Evolutionary conservation across 2,329 filamentous ascomycete species (phyloP).

Genomic region (Pestalotiopsis sp.): DNA sequence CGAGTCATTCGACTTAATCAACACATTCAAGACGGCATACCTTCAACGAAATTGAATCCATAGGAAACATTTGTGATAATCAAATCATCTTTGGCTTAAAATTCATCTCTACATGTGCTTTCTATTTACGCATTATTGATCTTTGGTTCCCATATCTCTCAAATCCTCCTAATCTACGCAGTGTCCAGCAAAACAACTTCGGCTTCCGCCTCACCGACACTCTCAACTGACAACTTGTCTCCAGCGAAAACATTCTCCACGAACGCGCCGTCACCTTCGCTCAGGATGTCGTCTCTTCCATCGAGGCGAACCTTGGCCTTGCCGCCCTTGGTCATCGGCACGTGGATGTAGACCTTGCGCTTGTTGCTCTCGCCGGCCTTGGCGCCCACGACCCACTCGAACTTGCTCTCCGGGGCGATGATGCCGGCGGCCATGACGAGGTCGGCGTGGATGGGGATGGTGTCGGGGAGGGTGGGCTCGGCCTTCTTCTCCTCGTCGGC

Average conservation of each 20-base stretch:
- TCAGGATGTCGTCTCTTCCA: constrained; percentile 66
- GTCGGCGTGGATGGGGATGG: constrained; percentile 84
- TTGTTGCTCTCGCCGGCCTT: constrained; percentile 52
- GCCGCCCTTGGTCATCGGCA: constrained; percentile 79
- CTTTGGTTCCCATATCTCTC: background rate
- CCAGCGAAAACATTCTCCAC: constrained; percentile 66
- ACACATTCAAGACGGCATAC: too few relatives aligned
- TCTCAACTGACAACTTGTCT: constrained; percentile 67
- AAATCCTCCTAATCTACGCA: constrained; percentile 37
- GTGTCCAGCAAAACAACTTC: constrained; percentile 72
- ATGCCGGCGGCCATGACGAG: constrained; percentile 81
- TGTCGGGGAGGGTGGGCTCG: constrained; percentile 61
- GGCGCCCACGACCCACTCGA: constrained; percentile 73
- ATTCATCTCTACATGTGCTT: background rate
- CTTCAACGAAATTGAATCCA: too few relatives aligned
- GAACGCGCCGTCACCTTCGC: constrained; percentile 82
- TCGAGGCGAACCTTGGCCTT: constrained; percentile 72
- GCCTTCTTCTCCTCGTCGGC: constrained; percentile 65
- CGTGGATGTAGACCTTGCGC: constrained; percentile 78
- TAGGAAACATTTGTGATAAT: too few relatives aligned
- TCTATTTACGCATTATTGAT: background rate
- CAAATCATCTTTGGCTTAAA: background rate
- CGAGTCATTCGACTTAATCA: too few relatives aligned
- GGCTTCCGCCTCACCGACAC: constrained; percentile 67
- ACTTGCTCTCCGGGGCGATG: constrained; percentile 64